These are phyloP conservation scores for Xylaria polymorpha DNA, from an alignment of 2,329 filamentous ascomycete species.

Conservation along the genomic window DNA sequence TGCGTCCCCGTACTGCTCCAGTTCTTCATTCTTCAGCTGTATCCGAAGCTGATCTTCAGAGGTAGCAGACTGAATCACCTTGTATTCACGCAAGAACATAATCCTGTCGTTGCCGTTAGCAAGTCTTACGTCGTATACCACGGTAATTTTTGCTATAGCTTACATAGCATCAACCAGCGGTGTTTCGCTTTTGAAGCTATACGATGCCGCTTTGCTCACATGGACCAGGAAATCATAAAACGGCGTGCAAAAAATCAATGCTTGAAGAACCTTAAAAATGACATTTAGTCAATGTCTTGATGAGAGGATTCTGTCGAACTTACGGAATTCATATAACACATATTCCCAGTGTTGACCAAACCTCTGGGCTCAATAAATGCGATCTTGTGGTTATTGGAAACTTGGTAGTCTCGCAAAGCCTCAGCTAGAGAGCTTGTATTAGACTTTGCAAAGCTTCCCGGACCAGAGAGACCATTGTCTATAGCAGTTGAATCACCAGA, in stretches of 20 bases:
- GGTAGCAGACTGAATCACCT: constrained; percentile 81
- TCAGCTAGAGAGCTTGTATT: constrained; percentile 62
- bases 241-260: constrained; percentile 90
- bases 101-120: constrained; percentile 68
- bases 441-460: constrained; percentile 56
- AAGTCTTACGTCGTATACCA: not conserved
- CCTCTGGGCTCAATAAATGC: constrained; percentile 92
- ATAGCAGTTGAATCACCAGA: constrained; percentile 41
- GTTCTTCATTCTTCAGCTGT: constrained; percentile 81
- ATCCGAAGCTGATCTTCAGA: constrained; percentile 79
- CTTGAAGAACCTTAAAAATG: constrained; percentile 85
- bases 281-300: not conserved
- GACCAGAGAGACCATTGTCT: constrained; percentile 43
- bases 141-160: constrained; percentile 53
- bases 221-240: constrained; percentile 96
- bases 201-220: constrained; percentile 81
- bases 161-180: constrained; percentile 94
- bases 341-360: constrained; percentile 95
- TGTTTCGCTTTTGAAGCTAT: constrained; percentile 96
- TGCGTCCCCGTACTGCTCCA: constrained; percentile 90
- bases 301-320: constrained; percentile 53
- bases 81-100: constrained; percentile 95
- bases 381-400: constrained; percentile 73
- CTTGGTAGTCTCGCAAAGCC: constrained; percentile 78
- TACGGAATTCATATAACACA: constrained; percentile 99